Evolutionary conservation across 768 basidiomycete genomes (phyloP).

Genomic region (Tricholomella constricta): DNA sequence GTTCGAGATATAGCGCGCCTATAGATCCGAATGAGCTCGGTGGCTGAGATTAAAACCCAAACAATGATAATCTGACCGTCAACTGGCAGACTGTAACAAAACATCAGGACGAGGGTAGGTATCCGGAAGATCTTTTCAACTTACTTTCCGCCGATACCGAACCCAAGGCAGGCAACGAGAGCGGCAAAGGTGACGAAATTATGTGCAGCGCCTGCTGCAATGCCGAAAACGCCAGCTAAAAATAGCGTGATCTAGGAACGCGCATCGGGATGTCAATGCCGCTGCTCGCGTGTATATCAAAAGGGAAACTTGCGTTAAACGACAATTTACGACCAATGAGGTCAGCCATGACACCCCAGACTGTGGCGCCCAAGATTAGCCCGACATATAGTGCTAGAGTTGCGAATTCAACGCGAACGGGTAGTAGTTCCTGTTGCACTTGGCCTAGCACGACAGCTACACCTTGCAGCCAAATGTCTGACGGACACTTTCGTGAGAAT

Average conservation of each 20-base stretch:
- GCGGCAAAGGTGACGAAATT: slow-evolving; percentile 49
- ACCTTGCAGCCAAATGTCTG: slow-evolving; percentile 50
- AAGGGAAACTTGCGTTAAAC: slow-evolving; percentile 34
- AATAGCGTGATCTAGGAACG: slow-evolving; percentile 29
- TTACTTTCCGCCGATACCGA: slow-evolving; percentile 54
- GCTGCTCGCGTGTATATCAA: too few relatives aligned
- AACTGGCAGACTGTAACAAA: slow-evolving; percentile 39
- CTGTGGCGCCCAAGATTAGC: slow-evolving; percentile 48
- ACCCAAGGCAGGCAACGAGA: slow-evolving; percentile 47
- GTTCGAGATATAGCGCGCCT: slow-evolving; percentile 48
- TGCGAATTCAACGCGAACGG: slow-evolving; percentile 44
- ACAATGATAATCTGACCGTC: slow-evolving; percentile 34
- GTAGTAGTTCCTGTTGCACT: slow-evolving; percentile 44
- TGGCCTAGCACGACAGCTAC: slow-evolving; percentile 48
- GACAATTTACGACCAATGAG: slow-evolving; percentile 48
- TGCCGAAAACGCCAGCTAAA: slow-evolving; percentile 49
- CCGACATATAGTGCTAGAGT: slow-evolving; percentile 50
- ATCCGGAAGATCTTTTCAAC: slow-evolving; percentile 26
- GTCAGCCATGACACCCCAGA: slow-evolving; percentile 53
- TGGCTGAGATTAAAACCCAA: background rate
- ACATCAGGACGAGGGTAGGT: slow-evolving; percentile 22
- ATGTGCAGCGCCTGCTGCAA: slow-evolving; percentile 47
- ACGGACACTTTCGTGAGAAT: background rate
- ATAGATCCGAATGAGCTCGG: background rate
- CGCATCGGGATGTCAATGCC: too few relatives aligned